These are phyloP conservation scores for Acanthamoeba royreba DNA, from an alignment of 208 protist genomes.

Conservation along the genomic window DNA sequence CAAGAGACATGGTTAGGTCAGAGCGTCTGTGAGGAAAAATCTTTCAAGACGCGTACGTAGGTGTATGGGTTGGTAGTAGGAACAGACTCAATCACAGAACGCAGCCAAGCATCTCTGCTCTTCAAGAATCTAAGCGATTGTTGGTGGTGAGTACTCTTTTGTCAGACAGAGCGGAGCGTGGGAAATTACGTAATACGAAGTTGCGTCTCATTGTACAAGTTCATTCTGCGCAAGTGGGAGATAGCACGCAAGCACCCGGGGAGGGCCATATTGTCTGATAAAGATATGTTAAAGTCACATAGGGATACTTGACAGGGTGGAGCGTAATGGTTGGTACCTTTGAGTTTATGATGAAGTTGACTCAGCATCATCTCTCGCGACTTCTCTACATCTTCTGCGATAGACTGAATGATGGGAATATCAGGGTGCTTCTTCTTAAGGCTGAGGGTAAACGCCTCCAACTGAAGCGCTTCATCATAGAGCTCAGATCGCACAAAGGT, in stretches of 20 bases:
- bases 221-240: slow-evolving; percentile 48
- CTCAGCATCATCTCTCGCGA: slow-evolving; percentile 44
- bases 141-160: not conserved
- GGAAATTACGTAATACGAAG: slow-evolving; percentile 49
- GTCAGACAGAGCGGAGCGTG: too few species aligned
- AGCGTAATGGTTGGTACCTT: not conserved
- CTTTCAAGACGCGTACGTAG: too few species aligned
- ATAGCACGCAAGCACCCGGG: slow-evolving; percentile 49
- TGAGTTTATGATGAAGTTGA: slow-evolving; percentile 26
- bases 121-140: not conserved
- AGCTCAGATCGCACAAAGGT: slow-evolving; percentile 58
- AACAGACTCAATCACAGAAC: not conserved
- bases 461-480: slow-evolving; percentile 63
- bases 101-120: slow-evolving; percentile 37
- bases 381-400: slow-evolving; percentile 11
- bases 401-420: slow-evolving; percentile 5
- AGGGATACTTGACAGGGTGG: too few species aligned
- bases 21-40: too few species aligned
- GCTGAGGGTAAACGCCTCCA: slow-evolving; percentile 7
- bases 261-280: slow-evolving; percentile 31
- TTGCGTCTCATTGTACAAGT: slow-evolving; percentile 49
- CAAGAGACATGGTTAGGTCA: too few species aligned
- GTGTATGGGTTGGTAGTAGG: not conserved
- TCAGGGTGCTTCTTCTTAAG: slow-evolving; percentile 7
- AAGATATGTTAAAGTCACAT: too few species aligned